A percentile compares a stretch with the other conserved stretches of the same genome.
Conservation (phyloP, 139 green algal genomes). For the Coccomyxa sp. region DNA sequence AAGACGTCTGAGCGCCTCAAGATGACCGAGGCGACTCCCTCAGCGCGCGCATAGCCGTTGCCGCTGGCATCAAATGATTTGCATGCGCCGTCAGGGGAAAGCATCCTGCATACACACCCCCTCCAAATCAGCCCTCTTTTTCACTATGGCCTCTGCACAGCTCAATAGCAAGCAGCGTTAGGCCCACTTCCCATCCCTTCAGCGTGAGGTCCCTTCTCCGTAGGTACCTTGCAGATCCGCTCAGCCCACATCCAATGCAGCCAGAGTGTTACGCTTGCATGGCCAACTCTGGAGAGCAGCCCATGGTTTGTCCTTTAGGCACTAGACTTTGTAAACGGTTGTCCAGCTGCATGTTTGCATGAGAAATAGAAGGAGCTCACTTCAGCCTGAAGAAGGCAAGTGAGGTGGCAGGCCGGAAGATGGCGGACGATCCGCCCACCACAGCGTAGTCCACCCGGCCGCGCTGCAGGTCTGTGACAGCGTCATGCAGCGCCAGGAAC, state of each 20-base stretch:
- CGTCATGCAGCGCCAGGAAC: constrained; percentile 1
- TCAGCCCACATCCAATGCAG: neutral
- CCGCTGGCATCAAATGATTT: constrained; percentile 5
- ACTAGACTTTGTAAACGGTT: too few relatives aligned
- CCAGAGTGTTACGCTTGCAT: neutral
- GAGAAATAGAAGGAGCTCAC: neutral
- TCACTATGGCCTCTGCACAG: neutral
- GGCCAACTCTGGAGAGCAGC: neutral
- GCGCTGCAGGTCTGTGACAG: neutral
- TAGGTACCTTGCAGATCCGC: neutral
- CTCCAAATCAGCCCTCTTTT: neutral
- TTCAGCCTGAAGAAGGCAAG: constrained; percentile 4
- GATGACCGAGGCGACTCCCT: neutral
- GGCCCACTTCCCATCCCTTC: neutral
- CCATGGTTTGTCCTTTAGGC: neutral
- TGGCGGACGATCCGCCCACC: neutral
- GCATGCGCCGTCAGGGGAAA: constrained; percentile 4
- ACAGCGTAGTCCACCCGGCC: constrained; percentile 2
- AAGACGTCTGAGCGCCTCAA: neutral
- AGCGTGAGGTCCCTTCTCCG: too few relatives aligned
- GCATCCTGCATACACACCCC: neutral
- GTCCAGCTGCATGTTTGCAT: neutral
- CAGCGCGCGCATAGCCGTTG: constrained; percentile 3
- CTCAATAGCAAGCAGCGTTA: neutral
- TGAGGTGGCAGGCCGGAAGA: constrained; percentile 1